Conservation (phyloP, 2,329 filamentous ascomycete genomes). For the Hypoxylon sp. region DNA sequence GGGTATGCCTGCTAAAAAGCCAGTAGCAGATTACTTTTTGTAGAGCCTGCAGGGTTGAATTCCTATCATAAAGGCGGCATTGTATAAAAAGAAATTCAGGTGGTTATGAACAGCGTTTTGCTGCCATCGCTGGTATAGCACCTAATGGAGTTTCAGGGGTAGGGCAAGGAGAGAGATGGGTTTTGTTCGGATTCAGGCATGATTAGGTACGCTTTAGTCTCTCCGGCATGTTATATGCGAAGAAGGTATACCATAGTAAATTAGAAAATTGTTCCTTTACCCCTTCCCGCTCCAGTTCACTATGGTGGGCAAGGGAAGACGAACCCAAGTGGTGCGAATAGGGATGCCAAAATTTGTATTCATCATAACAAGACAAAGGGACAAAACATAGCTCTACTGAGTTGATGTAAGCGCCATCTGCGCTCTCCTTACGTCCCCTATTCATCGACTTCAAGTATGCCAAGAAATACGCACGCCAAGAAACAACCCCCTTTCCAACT, state of each 20-base stretch:
- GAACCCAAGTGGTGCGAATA: background rate
- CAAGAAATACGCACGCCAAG: background rate
- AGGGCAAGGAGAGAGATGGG: slow-evolving; percentile 26
- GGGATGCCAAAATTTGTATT: slow-evolving; percentile 18
- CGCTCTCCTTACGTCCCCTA: no score
- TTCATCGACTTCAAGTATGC: background rate
- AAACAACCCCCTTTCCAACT: background rate
- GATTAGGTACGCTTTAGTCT: slow-evolving; percentile 11
- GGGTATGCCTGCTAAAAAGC: slow-evolving; percentile 99
- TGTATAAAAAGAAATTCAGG: slow-evolving; percentile 33
- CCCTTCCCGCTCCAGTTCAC: slow-evolving; percentile 12
- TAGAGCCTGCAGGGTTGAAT: slow-evolving; percentile 48
- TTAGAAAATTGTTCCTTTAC: slow-evolving; percentile 8
- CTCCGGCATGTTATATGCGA: background rate
- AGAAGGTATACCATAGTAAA: slow-evolving; percentile 13
- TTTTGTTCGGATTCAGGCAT: slow-evolving; percentile 17
- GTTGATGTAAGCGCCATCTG: slow-evolving; percentile 21
- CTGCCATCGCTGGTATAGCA: slow-evolving; percentile 30
- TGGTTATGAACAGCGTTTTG: slow-evolving; percentile 22
- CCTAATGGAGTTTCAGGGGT: slow-evolving; percentile 39
- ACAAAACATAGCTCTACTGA: slow-evolving; percentile 17
- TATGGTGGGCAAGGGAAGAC: slow-evolving; percentile 10
- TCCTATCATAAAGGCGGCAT: slow-evolving; percentile 7
- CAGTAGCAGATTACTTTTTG: slow-evolving; percentile 96
- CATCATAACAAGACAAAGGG: slow-evolving; percentile 6